Conservation (phyloP, 768 basidiomycete genomes). For the Boletus sensibilis region DNA sequence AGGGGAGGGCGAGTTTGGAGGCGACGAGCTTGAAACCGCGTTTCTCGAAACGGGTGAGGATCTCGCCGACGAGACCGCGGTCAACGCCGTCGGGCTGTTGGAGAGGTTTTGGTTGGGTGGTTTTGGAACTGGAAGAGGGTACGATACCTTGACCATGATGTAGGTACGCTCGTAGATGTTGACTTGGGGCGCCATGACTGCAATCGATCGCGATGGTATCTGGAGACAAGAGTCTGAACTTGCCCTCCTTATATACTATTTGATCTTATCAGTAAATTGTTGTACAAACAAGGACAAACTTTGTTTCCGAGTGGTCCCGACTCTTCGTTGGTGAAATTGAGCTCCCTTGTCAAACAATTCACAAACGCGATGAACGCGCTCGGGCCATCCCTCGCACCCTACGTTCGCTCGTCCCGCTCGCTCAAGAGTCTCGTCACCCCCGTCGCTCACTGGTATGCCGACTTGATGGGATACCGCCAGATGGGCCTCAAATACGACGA, state of each 20-base stretch:
- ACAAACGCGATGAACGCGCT: constrained; percentile 44
- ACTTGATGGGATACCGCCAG: constrained; percentile 78
- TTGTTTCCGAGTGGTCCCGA: constrained; percentile 22
- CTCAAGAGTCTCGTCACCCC: constrained; percentile 72
- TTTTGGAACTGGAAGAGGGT: neutral
- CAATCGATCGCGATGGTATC: constrained; percentile 36
- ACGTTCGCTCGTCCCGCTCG: constrained; percentile 65
- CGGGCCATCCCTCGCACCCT: constrained; percentile 73
- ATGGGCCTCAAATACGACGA: constrained; percentile 94
- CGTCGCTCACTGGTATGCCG: constrained; percentile 78
- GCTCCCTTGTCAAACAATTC: neutral
- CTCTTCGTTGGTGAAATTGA: neutral
- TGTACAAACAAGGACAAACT: constrained; percentile 47
- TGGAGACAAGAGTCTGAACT: neutral
- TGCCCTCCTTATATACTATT: neutral
- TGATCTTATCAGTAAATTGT: constrained; percentile 30
- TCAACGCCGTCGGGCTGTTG: constrained; percentile 98
- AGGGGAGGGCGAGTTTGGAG: constrained; percentile 83
- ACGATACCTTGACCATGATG: constrained; percentile 95
- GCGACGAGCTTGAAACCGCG: constrained; percentile 98
- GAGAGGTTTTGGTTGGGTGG: neutral
- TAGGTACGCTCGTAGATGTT: constrained; percentile 81
- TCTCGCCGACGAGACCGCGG: constrained; percentile 91
- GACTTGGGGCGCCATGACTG: constrained; percentile 34
- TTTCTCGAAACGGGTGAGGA: constrained; percentile 95